Conservation (phyloP, 169 alveolate genomes). For the Eimeria sp. region DNA sequence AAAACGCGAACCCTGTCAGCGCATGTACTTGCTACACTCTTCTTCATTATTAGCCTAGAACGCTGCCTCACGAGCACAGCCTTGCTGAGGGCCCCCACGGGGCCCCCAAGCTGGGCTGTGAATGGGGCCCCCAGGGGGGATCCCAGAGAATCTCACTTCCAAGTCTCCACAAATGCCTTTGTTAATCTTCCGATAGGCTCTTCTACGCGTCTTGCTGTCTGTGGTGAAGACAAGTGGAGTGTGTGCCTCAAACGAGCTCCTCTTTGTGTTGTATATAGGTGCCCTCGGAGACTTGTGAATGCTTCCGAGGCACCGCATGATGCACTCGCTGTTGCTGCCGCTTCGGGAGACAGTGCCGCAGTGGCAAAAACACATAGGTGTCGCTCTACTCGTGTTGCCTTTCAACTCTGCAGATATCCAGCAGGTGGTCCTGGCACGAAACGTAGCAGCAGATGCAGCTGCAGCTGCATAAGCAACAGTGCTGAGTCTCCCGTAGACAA, state of each 20-base stretch:
- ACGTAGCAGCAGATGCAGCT: not conserved
- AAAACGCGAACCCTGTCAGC: not conserved
- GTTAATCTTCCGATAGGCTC: not conserved
- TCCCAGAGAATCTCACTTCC: not conserved
- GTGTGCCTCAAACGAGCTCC: not conserved
- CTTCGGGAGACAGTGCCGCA: not conserved
- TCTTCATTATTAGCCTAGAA: not conserved
- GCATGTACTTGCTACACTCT: not conserved
- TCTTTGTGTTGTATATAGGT: not conserved
- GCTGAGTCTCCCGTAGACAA: not conserved
- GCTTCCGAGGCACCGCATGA: not conserved
- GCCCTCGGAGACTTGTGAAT: not conserved
- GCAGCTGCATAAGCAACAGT: not conserved
- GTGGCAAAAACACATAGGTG: not conserved
- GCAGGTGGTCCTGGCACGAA: not conserved
- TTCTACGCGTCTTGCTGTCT: not conserved
- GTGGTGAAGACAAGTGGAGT: not conserved
- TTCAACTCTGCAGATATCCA: not conserved
- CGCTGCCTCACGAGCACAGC: not conserved
- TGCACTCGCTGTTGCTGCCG: not conserved
- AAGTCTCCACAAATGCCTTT: not conserved
- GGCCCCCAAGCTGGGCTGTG: not conserved
- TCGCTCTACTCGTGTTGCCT: not conserved
- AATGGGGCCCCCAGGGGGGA: not conserved
- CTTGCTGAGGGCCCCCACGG: not conserved